Evolutionary conservation across 1,284 basidiomycete genomes (phyloP), one percentile per base, ranked within the genome.

Genomic region (Ceratorhiza oryzae-sativae): DNA sequence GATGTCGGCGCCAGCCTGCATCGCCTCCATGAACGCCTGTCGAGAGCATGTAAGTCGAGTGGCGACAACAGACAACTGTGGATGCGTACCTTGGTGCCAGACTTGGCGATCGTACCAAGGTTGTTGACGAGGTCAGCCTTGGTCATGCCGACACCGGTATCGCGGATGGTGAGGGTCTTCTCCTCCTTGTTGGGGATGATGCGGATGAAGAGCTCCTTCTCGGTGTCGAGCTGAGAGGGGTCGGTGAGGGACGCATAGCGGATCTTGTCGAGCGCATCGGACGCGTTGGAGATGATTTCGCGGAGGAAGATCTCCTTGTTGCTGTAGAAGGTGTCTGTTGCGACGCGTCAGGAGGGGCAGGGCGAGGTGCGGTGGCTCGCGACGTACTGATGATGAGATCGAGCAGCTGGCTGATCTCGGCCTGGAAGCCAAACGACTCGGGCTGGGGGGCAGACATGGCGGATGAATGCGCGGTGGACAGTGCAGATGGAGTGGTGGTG

Each of bases 61-160:
- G 73, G 65, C 74, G 46, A 41, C 72, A 39, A 65, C 20, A 49
- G 48, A 48, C 55, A 63, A 58, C 46, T 9, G 60, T 30, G 20
- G 20, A 42, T n/a, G 49, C 83, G 27, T 71, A 90, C 91, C 85
- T 96, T 93, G 74, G 92, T 93, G 76, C 94, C 95, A 74, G 94
- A 97, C 87, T 97, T 99, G 84, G 97, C 97, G 81, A 99, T 99
- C 73, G 97, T 99, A 86, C 97, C 97, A 76, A 99, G 88, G 89
- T 99, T 99, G 90, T 97, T 98, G 82, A 97, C 95, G 79, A 96
- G 87, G 83, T 96, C 94, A 74, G 95, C 94, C 87, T 98, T 98
- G 86, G 95, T 98, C 95, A 97, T 97, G 82, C 97, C 97, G 77
- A 99, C 87, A 91, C 97, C 97, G 74, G 95, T 93, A 83, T 99